These are phyloP conservation scores for Rhizophlyctis rosea DNA, from an alignment of 192 early-diverging fungal species.

Conservation along the genomic window DNA sequence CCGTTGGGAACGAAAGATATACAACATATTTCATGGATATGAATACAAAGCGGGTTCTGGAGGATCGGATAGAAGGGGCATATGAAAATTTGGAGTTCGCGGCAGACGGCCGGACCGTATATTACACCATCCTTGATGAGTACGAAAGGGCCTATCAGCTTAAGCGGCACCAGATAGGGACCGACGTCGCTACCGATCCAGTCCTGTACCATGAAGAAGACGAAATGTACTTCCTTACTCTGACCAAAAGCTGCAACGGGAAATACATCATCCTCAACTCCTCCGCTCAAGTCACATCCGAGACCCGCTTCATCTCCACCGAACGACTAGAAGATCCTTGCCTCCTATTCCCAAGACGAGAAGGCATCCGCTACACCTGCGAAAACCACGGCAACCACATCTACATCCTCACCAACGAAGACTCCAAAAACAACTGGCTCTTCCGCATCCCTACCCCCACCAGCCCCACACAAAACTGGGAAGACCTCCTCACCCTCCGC, in stretches of 20 bases:
- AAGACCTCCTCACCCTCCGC: slow-evolving; percentile 15
- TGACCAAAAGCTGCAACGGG: slow-evolving; percentile 53
- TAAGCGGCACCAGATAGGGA: slow-evolving; percentile 47
- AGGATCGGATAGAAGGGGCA: slow-evolving; percentile 47
- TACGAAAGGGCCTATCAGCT: slow-evolving; percentile 50
- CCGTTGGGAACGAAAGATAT: slow-evolving; percentile 49
- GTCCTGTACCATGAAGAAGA: slow-evolving; percentile 53
- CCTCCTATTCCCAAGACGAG: slow-evolving; percentile 46
- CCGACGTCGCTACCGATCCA: slow-evolving; percentile 33
- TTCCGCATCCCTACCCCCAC: slow-evolving; percentile 48
- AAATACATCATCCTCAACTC: slow-evolving; percentile 51
- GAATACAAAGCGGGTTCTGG: slow-evolving; percentile 31
- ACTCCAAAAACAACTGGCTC: slow-evolving; percentile 60
- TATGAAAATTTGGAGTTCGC: slow-evolving; percentile 60
- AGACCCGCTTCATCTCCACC: slow-evolving; percentile 45
- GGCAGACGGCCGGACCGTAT: slow-evolving; percentile 44
- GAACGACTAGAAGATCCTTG: slow-evolving; percentile 23
- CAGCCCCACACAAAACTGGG: too few species aligned
- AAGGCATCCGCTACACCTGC: slow-evolving; percentile 45
- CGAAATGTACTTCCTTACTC: slow-evolving; percentile 59
- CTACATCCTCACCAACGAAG: slow-evolving; percentile 57
- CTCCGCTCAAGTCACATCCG: slow-evolving; percentile 55
- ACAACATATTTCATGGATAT: slow-evolving; percentile 51
- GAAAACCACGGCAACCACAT: slow-evolving; percentile 49
- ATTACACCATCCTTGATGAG: slow-evolving; percentile 50